Evolutionary conservation across 2,329 filamentous ascomycete species (phyloP), one percentile per base, ranked within the genome.

Genomic region (Arthrobotrys pseudoclavata): DNA sequence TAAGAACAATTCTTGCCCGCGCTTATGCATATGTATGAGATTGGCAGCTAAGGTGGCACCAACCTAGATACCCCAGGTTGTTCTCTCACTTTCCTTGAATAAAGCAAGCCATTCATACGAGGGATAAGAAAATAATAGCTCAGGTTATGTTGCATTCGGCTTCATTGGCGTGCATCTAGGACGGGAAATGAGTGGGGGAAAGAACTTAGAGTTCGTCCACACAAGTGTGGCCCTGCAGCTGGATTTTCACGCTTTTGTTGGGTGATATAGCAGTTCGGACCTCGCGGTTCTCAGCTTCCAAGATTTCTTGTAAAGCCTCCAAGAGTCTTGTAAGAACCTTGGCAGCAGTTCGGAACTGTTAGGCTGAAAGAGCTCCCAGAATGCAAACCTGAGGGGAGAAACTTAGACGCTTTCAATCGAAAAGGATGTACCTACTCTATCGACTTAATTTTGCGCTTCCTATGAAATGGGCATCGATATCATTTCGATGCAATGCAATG

Each of bases 271-370:
- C 55, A 42, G 31, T 60, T 60, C 55, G 55, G 55, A 60, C 55
- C 55, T 60, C 42, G 34, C n/a, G 26, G 10, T 60, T 15, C 18
- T 60, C 34, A 60, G 55, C 34, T 42, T 26, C 55, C 55, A 60
- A 60, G 55, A 26, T 24, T 37, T 42, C 34, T 60, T 60, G 31
- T 40, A 4, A 22, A 42, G 55, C 29, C 26, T 42, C 55, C 55
- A 60, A 60, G 55, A 60, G 34, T 60, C 55, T 60, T 60, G 34
- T 60, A 9, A 6, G 6, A 26, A 60, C 20, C 55, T 60, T 60
- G 55, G 55, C 55, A 60, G 55, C 55, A 42, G 55, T 60, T 60
- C 55, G 55, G 55, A 60, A 60, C 55, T 60, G 34, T 42, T 31
- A 13, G 34, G 34, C 29, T 57, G 53, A 40, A 57, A 57, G 53